Base-by-base conservation (phyloP, 306 rosid genomes). In the Medicago arabica region DNA sequence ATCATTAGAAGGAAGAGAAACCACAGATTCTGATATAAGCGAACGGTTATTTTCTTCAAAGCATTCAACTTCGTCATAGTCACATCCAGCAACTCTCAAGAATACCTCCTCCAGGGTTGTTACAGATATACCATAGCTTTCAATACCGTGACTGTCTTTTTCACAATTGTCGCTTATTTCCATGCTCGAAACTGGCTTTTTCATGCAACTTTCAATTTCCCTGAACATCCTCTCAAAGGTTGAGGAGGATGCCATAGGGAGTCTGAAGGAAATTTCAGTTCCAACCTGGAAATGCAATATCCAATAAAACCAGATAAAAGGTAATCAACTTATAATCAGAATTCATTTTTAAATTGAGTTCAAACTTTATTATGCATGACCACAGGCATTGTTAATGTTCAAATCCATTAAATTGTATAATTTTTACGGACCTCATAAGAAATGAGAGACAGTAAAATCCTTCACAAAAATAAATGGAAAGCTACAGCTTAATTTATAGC, bases 91-190 rank as follows among this genome's bases (percentile, higher is more conserved):
- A 86, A 94, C 98, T 84, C 92, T 89, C 81, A 94, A 75, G 83
- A 94, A 94, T 67, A 92, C 98, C 89, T 94, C 98, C 88, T 94
- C 98, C 63, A 94, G 85, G 82, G 98, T 94, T 74, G 98, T 94
- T 63, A 94, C 97, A 39, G 98, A 94, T 81, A 94, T 94, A 75
- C 98, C 98, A 68, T 88, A 94, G 86, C 97, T 92, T 86, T 94
- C 96, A 71, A 94, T 94, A 74, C 94, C 97, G 44, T 88, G 72
- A 87, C 65, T 72, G 81, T 81, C 87, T 80, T 82, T 81, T 31
- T 78, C 85, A 77, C 70, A 82, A 72, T 36, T 75, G 44, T 53
- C 75, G 74, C 71, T 78, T 55, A 78, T 80, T 80, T 84, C 83
- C 72, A 75, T 68, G 72, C 72, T 69, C 25, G 70, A 75, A 78